Evolutionary conservation across 169 alveolate genomes (phyloP), one percentile per base, ranked within the genome.

Genomic region (Babesia gibsoni): DNA sequence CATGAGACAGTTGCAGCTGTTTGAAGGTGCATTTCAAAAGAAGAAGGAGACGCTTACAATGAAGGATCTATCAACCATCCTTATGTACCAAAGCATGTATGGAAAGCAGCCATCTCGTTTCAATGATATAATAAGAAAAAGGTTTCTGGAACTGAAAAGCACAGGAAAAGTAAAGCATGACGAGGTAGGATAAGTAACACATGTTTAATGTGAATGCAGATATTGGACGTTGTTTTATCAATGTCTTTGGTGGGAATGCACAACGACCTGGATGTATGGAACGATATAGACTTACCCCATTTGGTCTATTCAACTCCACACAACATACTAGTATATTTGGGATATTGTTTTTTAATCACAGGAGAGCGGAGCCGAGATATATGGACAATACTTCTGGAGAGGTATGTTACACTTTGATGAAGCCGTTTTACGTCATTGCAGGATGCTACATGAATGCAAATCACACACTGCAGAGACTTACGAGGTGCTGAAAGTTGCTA

Each of bases 191-290:
- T 25, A 25, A 48, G 3, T 32, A n/a, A 6, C 25, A 10, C 22
- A 16, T 32, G 29, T 32, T 36, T 2, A 36, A 23, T 48, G 22
- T 16, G 4, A 14, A 1, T 1, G 12, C 61, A 74, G 84, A 25
- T 74, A 0, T 46, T 74, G 63, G 84, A 74, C 35, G 64, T 74
- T 20, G 78, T 64, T n/a, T 50, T 74, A 9, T 74, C 84, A 29
- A 74, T 74, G 84, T 74, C 84, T 18, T 63, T 74, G 41, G 78
- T 74, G 3, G 84, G 84, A 20, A 49, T 74, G 30, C 84, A 74
- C 41, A 74, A 50, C 43, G 50, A 27, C 12, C 22, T 61, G 18
- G 54, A 39, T 41, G 84, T 74, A 6, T 74, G 84, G 84, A 56
- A 18, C 9, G 67, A 61, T 14, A 29, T 74, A 1, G 64, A 74